Percentiles rank a stretch among this genome's conserved stretches.
Evolutionary conservation across 306 rosid species (phyloP).

Genomic region (Dalbergia cochinchinensis): DNA sequence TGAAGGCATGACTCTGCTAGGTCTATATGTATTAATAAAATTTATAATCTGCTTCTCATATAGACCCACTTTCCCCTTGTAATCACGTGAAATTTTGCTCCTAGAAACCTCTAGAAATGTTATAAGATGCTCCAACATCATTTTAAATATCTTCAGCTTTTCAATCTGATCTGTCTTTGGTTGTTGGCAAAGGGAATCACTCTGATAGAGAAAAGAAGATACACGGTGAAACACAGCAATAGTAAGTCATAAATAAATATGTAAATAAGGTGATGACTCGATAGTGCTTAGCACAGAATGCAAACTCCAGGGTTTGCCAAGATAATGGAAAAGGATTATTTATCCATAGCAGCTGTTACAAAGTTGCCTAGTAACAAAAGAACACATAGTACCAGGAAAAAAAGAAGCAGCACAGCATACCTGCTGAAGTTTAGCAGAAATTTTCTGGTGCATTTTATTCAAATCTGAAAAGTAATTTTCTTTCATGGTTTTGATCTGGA

Average conservation of each 20-base stretch:
- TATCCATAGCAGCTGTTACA: no score
- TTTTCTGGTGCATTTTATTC: constrained; percentile 76
- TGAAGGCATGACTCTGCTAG: constrained; percentile 61
- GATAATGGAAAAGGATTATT: no score
- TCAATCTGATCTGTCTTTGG: constrained; percentile 72
- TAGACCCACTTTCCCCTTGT: constrained; percentile 66
- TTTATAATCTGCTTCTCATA: constrained; percentile 78
- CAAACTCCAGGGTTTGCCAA: no score
- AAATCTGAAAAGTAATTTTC: constrained; percentile 75
- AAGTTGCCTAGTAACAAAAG: no score
- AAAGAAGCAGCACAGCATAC: constrained; percentile 40
- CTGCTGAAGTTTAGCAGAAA: constrained; percentile 74
- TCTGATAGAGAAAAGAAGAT: constrained; percentile 58
- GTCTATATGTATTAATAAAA: constrained; percentile 68
- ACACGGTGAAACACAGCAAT: constrained; percentile 22
- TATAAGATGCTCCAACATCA: constrained; percentile 76
- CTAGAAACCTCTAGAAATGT: constrained; percentile 68
- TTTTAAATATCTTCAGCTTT: constrained; percentile 71
- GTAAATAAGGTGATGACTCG: constrained; percentile 5
- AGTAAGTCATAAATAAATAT: constrained; percentile 30
- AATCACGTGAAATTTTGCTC: constrained; percentile 47
- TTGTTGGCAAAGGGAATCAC: constrained; percentile 72
- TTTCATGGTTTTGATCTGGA: constrained; percentile 79
- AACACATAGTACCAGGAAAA: not conserved
- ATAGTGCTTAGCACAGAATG: no score